These are phyloP conservation scores for Cutaneotrichosporon cutaneum DNA, from an alignment of 1,284 basidiomycete genomes.

Conservation along the genomic window DNA sequence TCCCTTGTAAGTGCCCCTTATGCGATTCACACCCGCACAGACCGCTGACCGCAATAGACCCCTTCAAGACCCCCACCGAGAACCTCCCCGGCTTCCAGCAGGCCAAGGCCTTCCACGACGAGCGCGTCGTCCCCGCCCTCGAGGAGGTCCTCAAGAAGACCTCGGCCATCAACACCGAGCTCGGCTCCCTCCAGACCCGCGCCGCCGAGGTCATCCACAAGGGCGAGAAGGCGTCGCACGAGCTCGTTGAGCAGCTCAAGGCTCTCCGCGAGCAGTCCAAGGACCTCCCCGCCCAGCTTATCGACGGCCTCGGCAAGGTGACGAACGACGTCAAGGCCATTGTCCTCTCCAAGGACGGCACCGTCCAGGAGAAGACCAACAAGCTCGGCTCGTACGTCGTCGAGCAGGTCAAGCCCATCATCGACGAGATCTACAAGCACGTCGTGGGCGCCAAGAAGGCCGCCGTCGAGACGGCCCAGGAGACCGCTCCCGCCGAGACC, in stretches of 20 bases:
- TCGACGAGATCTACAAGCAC: conserved; percentile 51
- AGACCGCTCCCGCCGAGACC: conserved; percentile 7
- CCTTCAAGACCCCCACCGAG: conserved; percentile 52
- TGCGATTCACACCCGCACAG: neutral
- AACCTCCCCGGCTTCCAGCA: conserved; percentile 52
- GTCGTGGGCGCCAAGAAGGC: conserved; percentile 45
- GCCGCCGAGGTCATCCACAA: conserved; percentile 43
- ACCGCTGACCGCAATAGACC: conserved; percentile 30
- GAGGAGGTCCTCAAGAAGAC: conserved; percentile 45
- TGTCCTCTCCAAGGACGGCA: conserved; percentile 48
- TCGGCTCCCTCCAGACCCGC: conserved; percentile 34
- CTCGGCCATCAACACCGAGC: conserved; percentile 44
- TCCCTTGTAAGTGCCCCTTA: conserved; percentile 50
- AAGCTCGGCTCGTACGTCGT: conserved; percentile 50
- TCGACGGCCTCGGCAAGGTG: conserved; percentile 46
- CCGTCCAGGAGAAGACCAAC: conserved; percentile 51
- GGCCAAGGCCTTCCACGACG: conserved; percentile 50
- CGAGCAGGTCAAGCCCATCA: conserved; percentile 51
- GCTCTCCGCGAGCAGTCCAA: conserved; percentile 45
- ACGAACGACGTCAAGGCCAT: conserved; percentile 48
- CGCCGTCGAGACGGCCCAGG: conserved; percentile 28
- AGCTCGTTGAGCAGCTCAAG: conserved; percentile 47
- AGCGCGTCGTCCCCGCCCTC: conserved; percentile 46
- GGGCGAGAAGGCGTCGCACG: conserved; percentile 42
- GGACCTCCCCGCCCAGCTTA: conserved; percentile 42